phyloP scores from a whole-genome alignment of 768 basidiomycete genomes.

The Russula sp. region DNA sequence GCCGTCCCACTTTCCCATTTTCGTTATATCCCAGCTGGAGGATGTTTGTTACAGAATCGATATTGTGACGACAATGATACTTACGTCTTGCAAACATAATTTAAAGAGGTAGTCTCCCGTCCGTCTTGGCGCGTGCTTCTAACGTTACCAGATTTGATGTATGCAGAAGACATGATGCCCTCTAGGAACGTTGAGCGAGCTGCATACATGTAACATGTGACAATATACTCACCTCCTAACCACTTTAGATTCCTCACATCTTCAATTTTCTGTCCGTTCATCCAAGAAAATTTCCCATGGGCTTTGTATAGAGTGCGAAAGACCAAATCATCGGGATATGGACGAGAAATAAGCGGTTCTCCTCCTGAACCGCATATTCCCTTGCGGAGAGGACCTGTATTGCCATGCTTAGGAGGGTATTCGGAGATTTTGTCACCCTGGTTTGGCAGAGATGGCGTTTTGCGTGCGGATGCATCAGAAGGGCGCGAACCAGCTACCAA shows the following conservation, averaged over 20 bases:
- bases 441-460: conserved; percentile 2
- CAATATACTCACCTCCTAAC: conserved; percentile 20
- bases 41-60: background rate
- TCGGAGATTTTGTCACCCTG: background rate
- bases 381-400: background rate
- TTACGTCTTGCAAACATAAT: conserved; percentile 28
- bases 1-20: conserved; percentile 40
- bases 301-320: conserved; percentile 23
- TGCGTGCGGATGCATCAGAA: background rate
- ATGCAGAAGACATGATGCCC: conserved; percentile 25
- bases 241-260: conserved; percentile 19
- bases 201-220: background rate
- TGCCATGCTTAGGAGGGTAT: background rate
- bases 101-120: conserved; percentile 5
- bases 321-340: conserved; percentile 16
- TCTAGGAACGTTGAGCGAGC: conserved; percentile 12
- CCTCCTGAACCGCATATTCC: background rate
- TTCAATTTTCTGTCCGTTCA: conserved; percentile 20
- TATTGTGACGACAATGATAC: background rate
- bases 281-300: conserved; percentile 27
- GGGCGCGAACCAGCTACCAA: conserved; percentile 1
- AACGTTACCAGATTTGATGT: conserved; percentile 24
- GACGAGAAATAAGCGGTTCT: background rate
- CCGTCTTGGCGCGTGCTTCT: conserved; percentile 1
- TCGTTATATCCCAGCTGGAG: conserved; percentile 38